Evolutionary conservation across 495 filamentous ascomycete species (phyloP), one percentile per base, ranked within the genome.

Genomic region (Penicillium alfredii): DNA sequence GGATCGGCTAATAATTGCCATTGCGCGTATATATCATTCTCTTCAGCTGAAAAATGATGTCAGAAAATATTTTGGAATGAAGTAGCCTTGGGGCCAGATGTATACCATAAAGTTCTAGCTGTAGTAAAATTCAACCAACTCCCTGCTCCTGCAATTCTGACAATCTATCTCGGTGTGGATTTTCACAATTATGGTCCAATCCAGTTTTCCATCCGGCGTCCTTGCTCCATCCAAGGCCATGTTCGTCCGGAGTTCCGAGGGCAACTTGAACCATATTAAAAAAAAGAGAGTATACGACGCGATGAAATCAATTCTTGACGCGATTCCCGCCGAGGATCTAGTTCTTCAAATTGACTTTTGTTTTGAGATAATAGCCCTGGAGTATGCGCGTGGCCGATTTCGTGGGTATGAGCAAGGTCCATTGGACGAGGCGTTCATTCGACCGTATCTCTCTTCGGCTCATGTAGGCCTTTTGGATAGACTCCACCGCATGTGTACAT

Each of bases 291-390:
- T 71, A 1, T 31, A 51, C 3, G 47, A 60, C 11, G 45, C 46
- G 0, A n/a, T 72, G 6, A 30, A 55, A 3, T 32, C 35, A 15
- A 62, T 71, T n/a, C 51, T 60, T 28, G 33, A 49, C 5, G 16
- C 42, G 9, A 71, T 72, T 13, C 67, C 68, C 0, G 46, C 57
- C 9, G 16, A 52, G 6, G 61, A 73, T 13, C 38, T 73, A 4
- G 55, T 64, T 6, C 61, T 73, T 18, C 67, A 73, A 31, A 58
- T 62, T 50, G 66, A 72, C 42, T 13, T 64, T 2, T 49, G 57
- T 8, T 35, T 57, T 22, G 63, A 70, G 21, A 48, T 66, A 14
- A 58, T 49, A 4, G 49, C 48, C 7, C 38, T 65, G 6, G 64
- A 71, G 38, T 42, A 41, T 16, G 45, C 43, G 8, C 28, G 28